phyloP scores from a whole-genome alignment of 495 filamentous ascomycete genomes.

The Neurospora sp. region DNA sequence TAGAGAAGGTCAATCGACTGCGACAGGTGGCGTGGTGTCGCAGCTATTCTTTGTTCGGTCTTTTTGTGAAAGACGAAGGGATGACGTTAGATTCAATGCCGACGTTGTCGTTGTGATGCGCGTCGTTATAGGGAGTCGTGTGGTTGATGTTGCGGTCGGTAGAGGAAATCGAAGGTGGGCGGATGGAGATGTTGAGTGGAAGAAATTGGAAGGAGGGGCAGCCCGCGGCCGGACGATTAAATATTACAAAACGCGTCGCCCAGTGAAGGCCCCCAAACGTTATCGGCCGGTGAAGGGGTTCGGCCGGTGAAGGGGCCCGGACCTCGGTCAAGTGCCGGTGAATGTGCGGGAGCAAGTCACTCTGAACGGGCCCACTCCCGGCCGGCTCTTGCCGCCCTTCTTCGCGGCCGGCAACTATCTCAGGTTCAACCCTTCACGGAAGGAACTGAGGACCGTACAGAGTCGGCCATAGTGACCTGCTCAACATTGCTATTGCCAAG shows the following conservation, averaged over 20 bases:
- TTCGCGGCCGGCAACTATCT: not conserved
- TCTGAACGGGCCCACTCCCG: not conserved
- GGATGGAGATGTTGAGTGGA: not conserved
- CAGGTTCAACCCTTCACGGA: not conserved
- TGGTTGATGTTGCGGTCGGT: not conserved
- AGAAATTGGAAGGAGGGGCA: not conserved
- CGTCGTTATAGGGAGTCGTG: not conserved
- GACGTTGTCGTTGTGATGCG: not conserved
- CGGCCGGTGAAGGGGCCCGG: not conserved
- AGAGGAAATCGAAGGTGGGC: not conserved
- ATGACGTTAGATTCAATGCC: fast-evolving
- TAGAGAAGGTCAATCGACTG: not conserved
- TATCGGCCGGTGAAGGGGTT: not conserved
- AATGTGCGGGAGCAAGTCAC: not conserved
- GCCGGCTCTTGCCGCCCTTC: not conserved
- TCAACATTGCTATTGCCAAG: not conserved
- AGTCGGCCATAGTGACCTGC: not conserved
- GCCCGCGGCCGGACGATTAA: not conserved
- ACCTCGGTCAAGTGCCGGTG: no score
- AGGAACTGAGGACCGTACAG: not conserved
- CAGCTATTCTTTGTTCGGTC: not conserved
- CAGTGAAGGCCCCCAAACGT: not conserved
- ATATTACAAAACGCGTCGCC: not conserved
- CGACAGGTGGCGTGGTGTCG: not conserved
- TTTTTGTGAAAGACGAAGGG: not conserved